A percentile compares a stretch with the other conserved stretches of the same genome.
Conservation (phyloP, 371 early-diverging fungal species). For the Capillidium heterosporum region DNA sequence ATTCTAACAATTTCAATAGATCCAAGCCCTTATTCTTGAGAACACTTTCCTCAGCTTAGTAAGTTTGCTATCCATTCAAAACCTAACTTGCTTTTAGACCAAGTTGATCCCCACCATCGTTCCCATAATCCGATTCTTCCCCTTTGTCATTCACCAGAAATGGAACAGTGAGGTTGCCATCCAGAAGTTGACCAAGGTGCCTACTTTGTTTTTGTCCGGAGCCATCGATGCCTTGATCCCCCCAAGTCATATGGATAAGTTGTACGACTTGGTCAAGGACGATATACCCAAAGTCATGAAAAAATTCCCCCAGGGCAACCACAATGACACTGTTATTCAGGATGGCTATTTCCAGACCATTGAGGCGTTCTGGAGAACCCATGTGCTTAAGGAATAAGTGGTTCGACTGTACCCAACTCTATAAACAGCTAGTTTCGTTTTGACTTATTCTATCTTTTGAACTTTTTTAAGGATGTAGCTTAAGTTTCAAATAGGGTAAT, state of each 20-base stretch:
- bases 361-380: conserved; percentile 16
- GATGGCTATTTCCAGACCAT: conserved; percentile 68
- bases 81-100: conserved; percentile 23
- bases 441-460: no score
- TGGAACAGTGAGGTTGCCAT: conserved; percentile 73
- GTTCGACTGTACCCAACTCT: no score
- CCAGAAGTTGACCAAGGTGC: conserved; percentile 39
- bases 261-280: conserved; percentile 26
- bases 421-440: no score
- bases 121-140: conserved; percentile 45
- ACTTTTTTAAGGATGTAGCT: no score
- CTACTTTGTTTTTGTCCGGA: conserved; percentile 73
- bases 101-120: conserved; percentile 73
- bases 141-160: conserved; percentile 69
- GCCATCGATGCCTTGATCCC: conserved; percentile 76
- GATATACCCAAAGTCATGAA: background rate
- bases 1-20: conserved; percentile 5
- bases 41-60: conserved; percentile 86
- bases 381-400: background rate
- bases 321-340: conserved; percentile 85
- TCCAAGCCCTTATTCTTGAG: conserved; percentile 76
- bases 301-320: conserved; percentile 53
- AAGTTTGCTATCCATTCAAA: conserved; percentile 10
- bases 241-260: conserved; percentile 59
- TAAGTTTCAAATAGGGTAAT: no score